Percentiles rank a stretch among this genome's conserved stretches.
These are phyloP conservation scores for Mortierella sp. DNA, from an alignment of 371 early-diverging fungal species.

Conservation along the genomic window DNA sequence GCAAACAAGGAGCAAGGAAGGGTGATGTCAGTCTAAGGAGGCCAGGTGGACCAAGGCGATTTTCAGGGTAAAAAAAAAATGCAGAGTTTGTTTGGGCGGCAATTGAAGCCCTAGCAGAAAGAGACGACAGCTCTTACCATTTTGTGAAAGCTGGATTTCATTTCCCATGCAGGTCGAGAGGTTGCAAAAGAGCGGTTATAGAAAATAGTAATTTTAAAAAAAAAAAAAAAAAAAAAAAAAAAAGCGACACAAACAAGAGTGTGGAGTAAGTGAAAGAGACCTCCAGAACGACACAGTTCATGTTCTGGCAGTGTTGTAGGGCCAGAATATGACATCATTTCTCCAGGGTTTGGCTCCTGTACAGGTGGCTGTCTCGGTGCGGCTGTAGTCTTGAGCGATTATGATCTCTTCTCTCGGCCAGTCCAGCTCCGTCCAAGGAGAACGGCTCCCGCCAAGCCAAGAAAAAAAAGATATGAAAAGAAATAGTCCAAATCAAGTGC, in stretches of 20 bases:
- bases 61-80: no score
- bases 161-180: no score
- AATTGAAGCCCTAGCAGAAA: not conserved
- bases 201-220: no score
- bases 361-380: no score
- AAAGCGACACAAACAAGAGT: not conserved
- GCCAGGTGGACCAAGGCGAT: not conserved
- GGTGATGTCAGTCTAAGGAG: not conserved
- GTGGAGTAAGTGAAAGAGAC: not conserved
- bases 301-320: not conserved
- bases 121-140: constrained; percentile 62
- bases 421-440: no score
- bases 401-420: no score
- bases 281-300: not conserved
- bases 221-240: not conserved
- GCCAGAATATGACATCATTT: constrained; percentile 9
- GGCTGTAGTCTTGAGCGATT: no score
- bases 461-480: no score
- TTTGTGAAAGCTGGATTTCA: constrained; percentile 76
- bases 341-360: not conserved
- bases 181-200: not conserved
- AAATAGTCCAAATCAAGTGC: no score
- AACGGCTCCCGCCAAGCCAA: no score
- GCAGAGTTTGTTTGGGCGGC: not conserved
- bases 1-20: constrained; percentile 34